Conservation (phyloP, 2,329 filamentous ascomycete genomes). For the Fusarium concolor region DNA sequence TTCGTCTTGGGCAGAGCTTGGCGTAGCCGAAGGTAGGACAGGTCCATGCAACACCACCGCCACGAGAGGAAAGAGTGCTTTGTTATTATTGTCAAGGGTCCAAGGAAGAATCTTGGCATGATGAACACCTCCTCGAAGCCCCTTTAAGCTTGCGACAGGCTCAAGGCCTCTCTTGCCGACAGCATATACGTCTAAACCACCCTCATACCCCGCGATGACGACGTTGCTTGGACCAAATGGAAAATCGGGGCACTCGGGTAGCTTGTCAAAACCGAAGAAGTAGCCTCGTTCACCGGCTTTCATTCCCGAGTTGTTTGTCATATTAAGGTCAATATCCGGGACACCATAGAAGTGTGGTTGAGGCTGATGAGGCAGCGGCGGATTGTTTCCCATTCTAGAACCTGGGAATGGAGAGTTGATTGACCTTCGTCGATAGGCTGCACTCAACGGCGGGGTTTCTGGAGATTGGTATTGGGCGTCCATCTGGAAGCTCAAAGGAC, state of each 20-base stretch:
- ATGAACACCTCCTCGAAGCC: conserved; percentile 81
- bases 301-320: conserved; percentile 65
- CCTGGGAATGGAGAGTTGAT: conserved; percentile 64
- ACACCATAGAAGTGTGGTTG: conserved; percentile 82
- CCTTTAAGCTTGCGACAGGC: conserved; percentile 76
- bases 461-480: conserved; percentile 58
- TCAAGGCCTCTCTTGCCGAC: conserved; percentile 79
- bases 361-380: conserved; percentile 78
- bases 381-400: conserved; percentile 60
- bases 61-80: conserved; percentile 75
- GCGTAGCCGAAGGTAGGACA: conserved; percentile 59
- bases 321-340: conserved; percentile 79
- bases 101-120: conserved; percentile 86
- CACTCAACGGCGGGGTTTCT: conserved; percentile 53
- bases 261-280: conserved; percentile 83
- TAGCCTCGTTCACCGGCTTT: conserved; percentile 77
- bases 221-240: conserved; percentile 68
- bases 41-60: conserved; percentile 86
- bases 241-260: conserved; percentile 61
- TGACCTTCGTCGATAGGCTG: conserved; percentile 59
- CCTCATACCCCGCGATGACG: conserved; percentile 82
- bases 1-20: conserved; percentile 54
- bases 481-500: conserved; percentile 67
- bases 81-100: conserved; percentile 65
- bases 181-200: conserved; percentile 79